Evolutionary conservation across 768 basidiomycete genomes (phyloP).

Genomic region (Boletus sensibilis): DNA sequence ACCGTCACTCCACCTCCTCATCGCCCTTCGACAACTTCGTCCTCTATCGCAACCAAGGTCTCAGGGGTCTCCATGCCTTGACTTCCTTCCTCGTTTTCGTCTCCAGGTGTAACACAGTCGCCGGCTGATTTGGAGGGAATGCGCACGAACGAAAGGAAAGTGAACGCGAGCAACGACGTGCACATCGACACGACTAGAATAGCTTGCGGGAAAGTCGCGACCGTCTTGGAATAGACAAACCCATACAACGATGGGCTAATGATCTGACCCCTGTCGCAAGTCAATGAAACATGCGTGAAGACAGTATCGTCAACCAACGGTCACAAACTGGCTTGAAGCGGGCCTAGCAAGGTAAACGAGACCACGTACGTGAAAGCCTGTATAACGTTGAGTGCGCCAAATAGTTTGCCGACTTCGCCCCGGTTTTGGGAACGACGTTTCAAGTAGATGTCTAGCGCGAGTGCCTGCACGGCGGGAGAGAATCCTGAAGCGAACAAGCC

Average conservation of each 20-base stretch:
- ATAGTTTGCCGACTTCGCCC: conserved; percentile 68
- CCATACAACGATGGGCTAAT: conserved; percentile 75
- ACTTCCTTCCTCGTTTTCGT: conserved; percentile 6
- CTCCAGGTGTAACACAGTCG: neutral
- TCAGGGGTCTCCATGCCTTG: neutral
- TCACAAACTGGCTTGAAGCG: neutral
- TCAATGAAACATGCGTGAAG: neutral
- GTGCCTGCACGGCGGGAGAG: conserved; percentile 64
- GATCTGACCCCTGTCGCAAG: conserved; percentile 52
- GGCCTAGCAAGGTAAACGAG: neutral
- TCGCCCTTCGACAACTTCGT: conserved; percentile 1
- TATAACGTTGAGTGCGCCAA: conserved; percentile 77
- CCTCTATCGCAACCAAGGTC: neutral
- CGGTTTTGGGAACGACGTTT: conserved; percentile 42
- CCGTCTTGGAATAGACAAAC: conserved; percentile 66
- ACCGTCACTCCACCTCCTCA: neutral
- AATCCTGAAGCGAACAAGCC: conserved; percentile 63
- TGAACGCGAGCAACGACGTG: conserved; percentile 41
- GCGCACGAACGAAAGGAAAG: conserved; percentile 48
- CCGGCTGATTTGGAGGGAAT: conserved; percentile 23
- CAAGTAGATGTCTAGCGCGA: conserved; percentile 66
- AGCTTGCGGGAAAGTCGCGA: conserved; percentile 62
- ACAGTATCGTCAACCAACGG: neutral
- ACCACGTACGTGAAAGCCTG: conserved; percentile 58
- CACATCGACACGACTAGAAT: conserved; percentile 62